Base-by-base conservation (phyloP, 345 rosid species). In the Capsella bursapastoris region DNA sequence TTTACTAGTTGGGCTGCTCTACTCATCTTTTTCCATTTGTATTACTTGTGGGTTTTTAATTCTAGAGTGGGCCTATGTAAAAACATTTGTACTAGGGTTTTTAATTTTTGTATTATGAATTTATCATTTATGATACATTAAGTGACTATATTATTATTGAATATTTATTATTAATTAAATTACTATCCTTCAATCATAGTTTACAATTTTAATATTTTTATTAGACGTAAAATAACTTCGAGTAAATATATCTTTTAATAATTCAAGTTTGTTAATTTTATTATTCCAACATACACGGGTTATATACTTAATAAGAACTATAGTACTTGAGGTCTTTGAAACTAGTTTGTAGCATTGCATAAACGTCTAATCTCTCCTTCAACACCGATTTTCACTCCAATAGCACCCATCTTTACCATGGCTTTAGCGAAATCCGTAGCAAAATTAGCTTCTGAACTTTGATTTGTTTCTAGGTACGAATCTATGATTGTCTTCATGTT, bases 371-470 rank as follows among this genome's bases (percentile, higher is more conserved):
- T 83, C 73, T 84, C 83, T 53, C 96, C 89, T 11, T 79, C 3
- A 4, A 47, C 66, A 7, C 88, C 83, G 0, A 81, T 72, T 48
- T 84, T 83, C n/a, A 82, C 86, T 1, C 62, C 88, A 48, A 83
- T 75, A 16, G 59, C 64, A 55, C 90, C 87, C 88, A 90, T 88
- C 13, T 79, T 83, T 10, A 85, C 82, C 83, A 88, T 85, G 4
- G 90, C 86, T 40, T 45, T 59, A 6, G 82, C 80, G 4, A 89
- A 87, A 75, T 89, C 90, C 18, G n/a, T 64, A 48, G 45, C 71
- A 67, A 88, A 90, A 61, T 77, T 57, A 41, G 80, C 49, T 22
- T 68, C 71, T 7, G 10, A 5, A 49, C 76, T 61, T 43, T 4
- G 12, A 50, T 71, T 72, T 28, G 8, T 13, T 9, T 44, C 29